phyloP scores from a whole-genome alignment of 2,329 filamentous ascomycete genomes.

The Nemania sp. region DNA sequence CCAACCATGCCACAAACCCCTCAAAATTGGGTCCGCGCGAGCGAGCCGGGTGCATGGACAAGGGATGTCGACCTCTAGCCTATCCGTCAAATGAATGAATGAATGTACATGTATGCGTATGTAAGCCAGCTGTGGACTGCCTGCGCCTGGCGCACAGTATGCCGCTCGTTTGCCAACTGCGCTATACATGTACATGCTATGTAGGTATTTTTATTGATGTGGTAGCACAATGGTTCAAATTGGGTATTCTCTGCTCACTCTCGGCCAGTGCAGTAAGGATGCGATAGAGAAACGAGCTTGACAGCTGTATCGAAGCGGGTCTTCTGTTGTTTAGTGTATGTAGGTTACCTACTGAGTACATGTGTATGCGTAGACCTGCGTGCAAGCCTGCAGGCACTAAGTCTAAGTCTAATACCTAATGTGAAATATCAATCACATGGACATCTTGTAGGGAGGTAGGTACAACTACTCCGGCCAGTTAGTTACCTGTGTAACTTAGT shows the following conservation, averaged over 20 bases:
- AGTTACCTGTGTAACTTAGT: too few relatives aligned
- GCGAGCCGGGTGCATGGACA: neutral
- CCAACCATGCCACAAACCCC: constrained; percentile 17
- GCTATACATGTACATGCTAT: too few relatives aligned
- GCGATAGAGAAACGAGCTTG: neutral
- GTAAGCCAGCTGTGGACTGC: neutral
- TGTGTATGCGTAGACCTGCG: too few relatives aligned
- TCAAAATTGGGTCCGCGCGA: constrained; percentile 19
- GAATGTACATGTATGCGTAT: neutral
- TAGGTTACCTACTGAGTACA: too few relatives aligned
- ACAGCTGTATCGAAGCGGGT: constrained; percentile 8
- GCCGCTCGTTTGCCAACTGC: neutral
- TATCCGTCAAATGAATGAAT: constrained; percentile 1
- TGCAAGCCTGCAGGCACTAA: neutral
- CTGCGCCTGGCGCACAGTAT: neutral
- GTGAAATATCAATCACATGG: too few relatives aligned
- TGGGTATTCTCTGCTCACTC: neutral
- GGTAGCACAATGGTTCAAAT: neutral
- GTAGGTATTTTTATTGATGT: neutral
- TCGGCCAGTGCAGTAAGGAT: neutral
- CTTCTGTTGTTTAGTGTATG: neutral
- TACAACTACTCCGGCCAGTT: too few relatives aligned
- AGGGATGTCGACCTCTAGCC: neutral
- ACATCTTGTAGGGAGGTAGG: too few relatives aligned
- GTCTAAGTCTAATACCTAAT: neutral